Conservation (phyloP, 768 basidiomycete species). For the Porpolomopsis calyptriformis region DNA sequence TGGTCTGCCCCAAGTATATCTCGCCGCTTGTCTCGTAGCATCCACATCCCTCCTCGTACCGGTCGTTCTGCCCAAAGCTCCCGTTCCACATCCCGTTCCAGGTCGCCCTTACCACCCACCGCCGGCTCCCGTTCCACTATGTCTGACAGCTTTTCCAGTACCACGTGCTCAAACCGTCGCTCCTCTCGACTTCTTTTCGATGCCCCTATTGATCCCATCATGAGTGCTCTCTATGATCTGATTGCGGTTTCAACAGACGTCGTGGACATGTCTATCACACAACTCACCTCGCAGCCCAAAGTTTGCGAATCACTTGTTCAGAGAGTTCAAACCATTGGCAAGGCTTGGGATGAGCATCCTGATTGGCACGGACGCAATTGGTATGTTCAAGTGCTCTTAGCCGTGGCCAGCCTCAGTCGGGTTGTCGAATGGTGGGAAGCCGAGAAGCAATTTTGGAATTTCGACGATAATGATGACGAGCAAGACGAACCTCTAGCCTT, state of each 20-base stretch:
- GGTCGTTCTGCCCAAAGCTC: conserved; percentile 74
- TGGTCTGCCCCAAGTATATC: conserved; percentile 52
- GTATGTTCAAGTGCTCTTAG: conserved; percentile 95
- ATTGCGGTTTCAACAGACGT: conserved; percentile 92
- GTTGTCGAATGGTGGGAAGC: conserved; percentile 99
- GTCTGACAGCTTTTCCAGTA: conserved; percentile 25
- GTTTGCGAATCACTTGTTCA: conserved; percentile 80
- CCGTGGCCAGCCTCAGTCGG: conserved; percentile 89
- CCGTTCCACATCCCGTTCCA: conserved; percentile 88
- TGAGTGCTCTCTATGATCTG: conserved; percentile 82
- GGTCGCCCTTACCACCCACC: conserved; percentile 77
- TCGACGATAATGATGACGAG: conserved; percentile 84
- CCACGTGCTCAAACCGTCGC: conserved; percentile 53
- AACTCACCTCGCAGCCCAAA: conserved; percentile 80
- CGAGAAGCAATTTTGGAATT: conserved; percentile 99
- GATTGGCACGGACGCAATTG: conserved; percentile 97
- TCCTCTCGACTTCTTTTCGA: conserved; percentile 77
- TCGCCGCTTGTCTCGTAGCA: conserved; percentile 75
- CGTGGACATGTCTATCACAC: conserved; percentile 76
- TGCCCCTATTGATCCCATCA: conserved; percentile 81
- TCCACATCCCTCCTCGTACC: conserved; percentile 62
- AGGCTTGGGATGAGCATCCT: conserved; percentile 94
- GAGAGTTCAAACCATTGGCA: conserved; percentile 83
- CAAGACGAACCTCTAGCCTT: conserved; percentile 87
- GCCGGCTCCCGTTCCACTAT: conserved; percentile 55